A percentile compares a stretch with the other conserved stretches of the same genome.
Conservation (phyloP, 2,329 filamentous ascomycete genomes). For the Claviceps africana region DNA sequence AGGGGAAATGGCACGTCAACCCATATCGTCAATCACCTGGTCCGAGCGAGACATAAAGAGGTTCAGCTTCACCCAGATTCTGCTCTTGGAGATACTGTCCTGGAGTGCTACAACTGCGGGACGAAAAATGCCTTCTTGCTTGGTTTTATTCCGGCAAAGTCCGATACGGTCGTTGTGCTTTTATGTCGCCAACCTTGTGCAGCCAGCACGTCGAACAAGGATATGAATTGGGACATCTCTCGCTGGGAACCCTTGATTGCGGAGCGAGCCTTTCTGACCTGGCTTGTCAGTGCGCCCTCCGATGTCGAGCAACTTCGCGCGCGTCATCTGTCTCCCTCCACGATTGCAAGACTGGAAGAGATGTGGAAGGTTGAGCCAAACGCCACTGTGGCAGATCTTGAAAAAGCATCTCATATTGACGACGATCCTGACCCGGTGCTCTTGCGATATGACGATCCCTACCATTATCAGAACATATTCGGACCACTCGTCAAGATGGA, state of each 20-base stretch:
- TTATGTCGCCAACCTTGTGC: slow-evolving; percentile 94
- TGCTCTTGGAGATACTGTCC: slow-evolving; percentile 82
- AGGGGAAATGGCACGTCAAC: slow-evolving; percentile 93
- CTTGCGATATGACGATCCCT: slow-evolving; percentile 90
- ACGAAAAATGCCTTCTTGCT: slow-evolving; percentile 98
- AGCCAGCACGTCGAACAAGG: slow-evolving; percentile 86
- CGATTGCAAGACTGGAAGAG: slow-evolving; percentile 92
- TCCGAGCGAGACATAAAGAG: slow-evolving; percentile 95
- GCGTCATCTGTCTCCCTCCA: slow-evolving; percentile 80
- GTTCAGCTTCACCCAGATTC: slow-evolving; percentile 92
- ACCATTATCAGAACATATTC: slow-evolving; percentile 98
- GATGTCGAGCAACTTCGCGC: slow-evolving; percentile 94
- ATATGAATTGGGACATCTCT: slow-evolving; percentile 99
- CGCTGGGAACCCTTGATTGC: slow-evolving; percentile 96
- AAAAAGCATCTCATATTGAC: slow-evolving; percentile 82
- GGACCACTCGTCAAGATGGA: slow-evolving; percentile 97
- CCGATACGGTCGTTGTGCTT: slow-evolving; percentile 92
- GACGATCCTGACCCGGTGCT: slow-evolving; percentile 90
- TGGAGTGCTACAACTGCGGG: slow-evolving; percentile 98
- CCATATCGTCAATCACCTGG: slow-evolving; percentile 96
- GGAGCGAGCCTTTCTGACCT: slow-evolving; percentile 84
- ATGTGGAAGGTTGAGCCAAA: slow-evolving; percentile 94
- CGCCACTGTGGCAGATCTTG: slow-evolving; percentile 79
- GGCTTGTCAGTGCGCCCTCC: slow-evolving; percentile 79
- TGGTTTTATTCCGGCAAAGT: slow-evolving; percentile 96